Base-by-base conservation (phyloP, 202 grass and related monocot species). In the Elaeis oleifera region DNA sequence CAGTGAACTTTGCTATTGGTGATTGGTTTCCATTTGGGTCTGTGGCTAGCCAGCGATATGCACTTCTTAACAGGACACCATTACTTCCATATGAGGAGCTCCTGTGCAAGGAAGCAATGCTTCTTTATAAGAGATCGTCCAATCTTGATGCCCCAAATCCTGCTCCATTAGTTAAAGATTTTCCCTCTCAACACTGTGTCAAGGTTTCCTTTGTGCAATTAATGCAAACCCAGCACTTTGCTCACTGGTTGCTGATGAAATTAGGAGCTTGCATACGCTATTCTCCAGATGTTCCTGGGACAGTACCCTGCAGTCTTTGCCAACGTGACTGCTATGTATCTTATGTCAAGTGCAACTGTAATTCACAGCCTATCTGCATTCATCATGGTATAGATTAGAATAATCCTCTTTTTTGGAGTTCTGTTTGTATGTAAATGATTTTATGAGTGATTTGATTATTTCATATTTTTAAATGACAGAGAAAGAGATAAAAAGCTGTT, bases 11-110 rank as follows among this genome's bases (percentile, higher is more conserved):
- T 54, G 51, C 31, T 15, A 19, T 50, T 36, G 64, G 26, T 31
- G 64, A 54, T 54, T 67, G 49, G 51, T 67, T 54, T 67, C 25
- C 50, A 29, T 31, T 67, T 67, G 64, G 64, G 4, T 53, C 23
- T 31, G 16, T 22, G 19, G 51, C 64, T 8, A 36, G 31, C 31
- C 6, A 36, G 31, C 31, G 6, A 36, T 36, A 36, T 36, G 31
- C 31, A 7, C 31, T 36, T 36, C 31, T 36, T 36, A 36, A 36
- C 31, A 36, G 31, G 31, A 36, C 6, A 8, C 64, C 64, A 52
- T 67, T 53, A 32, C 5, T 53, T 67, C 26, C 64, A 0, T 67
- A 67, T 6, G 49, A 67, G 49, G 51, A 67, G 64, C 51, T 67
- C 26, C 25, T 53, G 13, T 67, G 51, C 24, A 53, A 67, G 17